Evolutionary conservation across 192 early-diverging fungal genomes (phyloP).

Genomic region (Gigaspora rosea): DNA sequence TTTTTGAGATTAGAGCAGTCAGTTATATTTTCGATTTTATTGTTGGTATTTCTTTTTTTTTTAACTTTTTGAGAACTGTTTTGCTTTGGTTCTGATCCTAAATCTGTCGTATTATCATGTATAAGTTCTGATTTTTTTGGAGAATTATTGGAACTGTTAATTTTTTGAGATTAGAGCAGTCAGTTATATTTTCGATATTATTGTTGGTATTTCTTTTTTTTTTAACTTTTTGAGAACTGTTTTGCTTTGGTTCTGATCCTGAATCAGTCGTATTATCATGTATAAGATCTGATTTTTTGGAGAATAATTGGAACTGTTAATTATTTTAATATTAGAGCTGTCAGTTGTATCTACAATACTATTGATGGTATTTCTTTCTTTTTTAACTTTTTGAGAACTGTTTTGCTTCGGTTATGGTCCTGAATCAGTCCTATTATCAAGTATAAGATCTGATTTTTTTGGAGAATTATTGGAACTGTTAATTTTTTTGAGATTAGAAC

Average conservation of each 20-base stretch:
- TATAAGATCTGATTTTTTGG: not conserved
- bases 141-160: too few species aligned
- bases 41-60: too few species aligned
- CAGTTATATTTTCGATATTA: too few species aligned
- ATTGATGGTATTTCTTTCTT: not conserved
- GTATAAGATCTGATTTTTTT: not conserved
- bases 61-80: too few species aligned
- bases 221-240: not conserved
- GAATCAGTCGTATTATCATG: not conserved
- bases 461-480: slow-evolving; percentile 20
- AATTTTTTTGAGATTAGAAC: slow-evolving; percentile 11
- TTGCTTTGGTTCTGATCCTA: too few species aligned
- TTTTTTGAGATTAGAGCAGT: too few species aligned
- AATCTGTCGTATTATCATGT: too few species aligned
- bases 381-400: not conserved
- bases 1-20: slow-evolving; percentile 1
- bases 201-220: not conserved
- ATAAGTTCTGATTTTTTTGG: too few species aligned
- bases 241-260: not conserved
- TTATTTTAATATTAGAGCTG: not conserved
- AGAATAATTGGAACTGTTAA: slow-evolving; percentile 20
- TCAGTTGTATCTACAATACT: not conserved
- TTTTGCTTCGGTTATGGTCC: too few species aligned
- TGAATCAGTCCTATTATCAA: not conserved
- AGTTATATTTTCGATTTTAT: not conserved